phyloP scores from a whole-genome alignment of 1,139 yeast genomes.

The Debaryomycetaceae sp. region DNA sequence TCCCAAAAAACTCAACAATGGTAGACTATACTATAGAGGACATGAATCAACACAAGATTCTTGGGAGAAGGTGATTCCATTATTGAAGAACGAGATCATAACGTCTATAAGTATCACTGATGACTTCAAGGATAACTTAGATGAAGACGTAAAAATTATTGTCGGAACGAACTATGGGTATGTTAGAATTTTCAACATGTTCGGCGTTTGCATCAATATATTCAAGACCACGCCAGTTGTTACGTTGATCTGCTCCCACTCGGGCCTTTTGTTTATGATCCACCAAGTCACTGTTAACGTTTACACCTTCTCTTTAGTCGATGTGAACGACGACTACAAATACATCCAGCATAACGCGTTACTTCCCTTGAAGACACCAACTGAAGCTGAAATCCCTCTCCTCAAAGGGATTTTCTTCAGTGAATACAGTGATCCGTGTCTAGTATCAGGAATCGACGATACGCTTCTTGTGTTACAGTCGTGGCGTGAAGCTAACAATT shows the following conservation, averaged over 20 bases:
- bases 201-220: slow-evolving; percentile 40
- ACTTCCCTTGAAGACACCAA: slow-evolving; percentile 30
- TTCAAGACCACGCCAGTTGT: slow-evolving; percentile 39
- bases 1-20: slow-evolving; percentile 15
- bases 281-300: slow-evolving; percentile 27
- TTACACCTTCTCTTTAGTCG: slow-evolving; percentile 36
- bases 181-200: slow-evolving; percentile 35
- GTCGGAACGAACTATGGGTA: slow-evolving; percentile 45
- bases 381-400: slow-evolving; percentile 26
- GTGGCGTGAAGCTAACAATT: slow-evolving; percentile 77
- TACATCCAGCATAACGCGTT: slow-evolving; percentile 40
- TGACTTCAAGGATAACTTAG: slow-evolving; percentile 11
- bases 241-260: slow-evolving; percentile 33
- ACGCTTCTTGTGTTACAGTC: slow-evolving; percentile 63
- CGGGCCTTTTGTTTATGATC: slow-evolving; percentile 29
- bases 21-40: slow-evolving; percentile 40
- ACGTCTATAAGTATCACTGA: slow-evolving; percentile 37
- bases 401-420: slow-evolving; percentile 77
- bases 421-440: slow-evolving; percentile 82
- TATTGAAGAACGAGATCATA: slow-evolving; percentile 31
- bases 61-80: slow-evolving; percentile 42
- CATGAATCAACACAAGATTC: slow-evolving; percentile 44
- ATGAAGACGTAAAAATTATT: slow-evolving; percentile 29
- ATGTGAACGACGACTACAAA: slow-evolving; percentile 32
- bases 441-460: slow-evolving; percentile 70